phyloP scores from a whole-genome alignment of 2,329 filamentous ascomycete species.

The Claviceps pazoutovae region DNA sequence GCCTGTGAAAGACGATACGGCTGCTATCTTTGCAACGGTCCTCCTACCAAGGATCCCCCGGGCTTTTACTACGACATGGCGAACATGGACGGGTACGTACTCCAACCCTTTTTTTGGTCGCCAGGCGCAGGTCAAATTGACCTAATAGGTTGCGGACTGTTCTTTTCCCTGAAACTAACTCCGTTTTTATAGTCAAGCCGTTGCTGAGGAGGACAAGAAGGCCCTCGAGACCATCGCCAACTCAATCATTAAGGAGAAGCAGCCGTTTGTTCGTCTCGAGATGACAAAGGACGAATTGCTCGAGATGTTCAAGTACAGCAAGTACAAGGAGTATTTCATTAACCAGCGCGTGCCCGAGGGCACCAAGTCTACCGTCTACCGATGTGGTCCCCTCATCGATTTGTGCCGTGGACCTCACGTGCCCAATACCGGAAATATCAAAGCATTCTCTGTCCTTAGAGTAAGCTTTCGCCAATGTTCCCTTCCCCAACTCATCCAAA shows the following conservation, averaged over 20 bases:
- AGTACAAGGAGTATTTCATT: slow-evolving; percentile 98
- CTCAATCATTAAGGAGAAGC: slow-evolving; percentile 90
- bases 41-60: slow-evolving; percentile 60
- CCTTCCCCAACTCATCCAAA: background rate
- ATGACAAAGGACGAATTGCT: slow-evolving; percentile 83
- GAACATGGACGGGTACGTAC: slow-evolving; percentile 25
- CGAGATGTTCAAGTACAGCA: slow-evolving; percentile 94
- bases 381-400: slow-evolving; percentile 87
- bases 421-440: slow-evolving; percentile 79
- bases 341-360: slow-evolving; percentile 56
- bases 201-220: slow-evolving; percentile 72
- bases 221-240: slow-evolving; percentile 67
- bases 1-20: slow-evolving; percentile 82
- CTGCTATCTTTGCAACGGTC: slow-evolving; percentile 85
- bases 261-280: slow-evolving; percentile 79
- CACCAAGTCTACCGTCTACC: slow-evolving; percentile 85
- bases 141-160: too few species aligned
- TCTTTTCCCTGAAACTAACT: background rate
- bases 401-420: slow-evolving; percentile 91
- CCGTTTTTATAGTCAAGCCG: slow-evolving; percentile 45
- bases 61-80: slow-evolving; percentile 99
- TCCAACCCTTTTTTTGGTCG: background rate
- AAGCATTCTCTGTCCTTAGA: slow-evolving; percentile 90
- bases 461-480: slow-evolving; percentile 11
- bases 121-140: background rate